Evolutionary conservation across 805 yeast genomes (phyloP), one percentile per base, ranked within the genome.

Genomic region (Candida wancherniae): DNA sequence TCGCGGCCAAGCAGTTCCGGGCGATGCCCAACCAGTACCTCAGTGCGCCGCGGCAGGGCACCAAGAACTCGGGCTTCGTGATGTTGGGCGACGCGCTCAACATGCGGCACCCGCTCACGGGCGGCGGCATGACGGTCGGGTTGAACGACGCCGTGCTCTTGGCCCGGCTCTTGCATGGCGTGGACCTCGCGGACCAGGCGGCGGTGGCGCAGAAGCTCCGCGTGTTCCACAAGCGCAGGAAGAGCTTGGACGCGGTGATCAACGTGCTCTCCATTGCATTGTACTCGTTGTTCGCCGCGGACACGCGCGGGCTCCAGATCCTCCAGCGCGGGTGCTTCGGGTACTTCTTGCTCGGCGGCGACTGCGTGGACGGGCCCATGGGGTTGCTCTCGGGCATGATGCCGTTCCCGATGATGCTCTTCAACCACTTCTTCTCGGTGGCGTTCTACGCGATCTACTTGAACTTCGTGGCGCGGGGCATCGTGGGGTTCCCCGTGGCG

Each of bases 111-210:
- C 98, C 98, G 16, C 72, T 92, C 39, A 92, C 97, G 1, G 98
- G 98, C 31, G 98, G 98, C 42, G 98, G 98, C 39, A 92, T 92
- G 98, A 87, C 97, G 15, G 98, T 92, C 24, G 97, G 96, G 2
- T 65, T 92, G 38, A 84, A 79, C 52, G 98, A 92, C 57, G 84
- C 85, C 4, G 81, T 72, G 0, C 53, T 83, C 19, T 67, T 87
- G 26, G 76, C 84, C 12, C 70, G 73, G 44, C 58, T 84, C 22
- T 65, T 92, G 31, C 49, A 63, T 2, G 72, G 77, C 9, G 69
- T 68, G 5, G 75, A 72, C 31, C 68, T 92, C 28, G 52, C 52
- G 15, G 81, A 87, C 51, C 69, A 79, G 44, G 72, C 60, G 10
- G 47, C 61, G 4, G 75, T 92, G 13, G 51, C 71, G 14, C 71